A percentile compares a stretch with the other conserved stretches of the same genome.
These are phyloP conservation scores for Boletellus ananas DNA, from an alignment of 768 basidiomycete genomes.

Conservation along the genomic window DNA sequence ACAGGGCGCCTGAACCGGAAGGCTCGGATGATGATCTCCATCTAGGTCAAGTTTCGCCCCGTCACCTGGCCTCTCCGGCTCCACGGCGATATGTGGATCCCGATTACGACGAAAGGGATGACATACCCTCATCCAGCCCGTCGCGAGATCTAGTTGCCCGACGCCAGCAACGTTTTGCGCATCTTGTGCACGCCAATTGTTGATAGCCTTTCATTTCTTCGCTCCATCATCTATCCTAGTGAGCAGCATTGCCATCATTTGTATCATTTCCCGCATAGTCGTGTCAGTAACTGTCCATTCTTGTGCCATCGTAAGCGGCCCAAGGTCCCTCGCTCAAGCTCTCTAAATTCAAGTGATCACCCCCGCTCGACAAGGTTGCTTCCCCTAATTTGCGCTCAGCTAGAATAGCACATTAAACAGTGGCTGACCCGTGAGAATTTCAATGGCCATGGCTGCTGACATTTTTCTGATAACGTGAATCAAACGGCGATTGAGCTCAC, in stretches of 20 bases:
- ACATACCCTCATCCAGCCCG: slow-evolving; percentile 45
- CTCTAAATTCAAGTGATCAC: no score
- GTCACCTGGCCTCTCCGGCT: slow-evolving; percentile 61
- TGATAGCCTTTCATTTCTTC: slow-evolving; percentile 12
- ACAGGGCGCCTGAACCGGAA: slow-evolving; percentile 16
- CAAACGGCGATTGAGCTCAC: no score
- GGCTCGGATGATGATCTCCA: slow-evolving; percentile 63
- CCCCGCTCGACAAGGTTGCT: no score
- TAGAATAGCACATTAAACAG: no score
- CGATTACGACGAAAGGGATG: slow-evolving; percentile 46
- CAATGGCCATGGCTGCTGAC: no score
- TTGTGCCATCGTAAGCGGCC: neutral
- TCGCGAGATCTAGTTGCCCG: slow-evolving; percentile 42
- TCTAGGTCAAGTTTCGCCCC: slow-evolving; percentile 66
- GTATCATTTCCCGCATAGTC: slow-evolving; percentile 23
- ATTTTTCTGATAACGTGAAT: no score
- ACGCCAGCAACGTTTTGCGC: slow-evolving; percentile 34
- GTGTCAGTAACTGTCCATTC: slow-evolving; percentile 19
- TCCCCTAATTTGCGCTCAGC: no score
- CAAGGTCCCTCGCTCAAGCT: no score
- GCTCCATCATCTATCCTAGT: slow-evolving; percentile 14
- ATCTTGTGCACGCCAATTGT: neutral
- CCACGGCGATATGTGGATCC: slow-evolving; percentile 37
- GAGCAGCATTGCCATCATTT: slow-evolving; percentile 18
- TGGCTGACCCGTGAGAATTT: no score